Base-by-base conservation (phyloP, 2,329 filamentous ascomycete genomes). In the Phaeophleospora eucalypticola region DNA sequence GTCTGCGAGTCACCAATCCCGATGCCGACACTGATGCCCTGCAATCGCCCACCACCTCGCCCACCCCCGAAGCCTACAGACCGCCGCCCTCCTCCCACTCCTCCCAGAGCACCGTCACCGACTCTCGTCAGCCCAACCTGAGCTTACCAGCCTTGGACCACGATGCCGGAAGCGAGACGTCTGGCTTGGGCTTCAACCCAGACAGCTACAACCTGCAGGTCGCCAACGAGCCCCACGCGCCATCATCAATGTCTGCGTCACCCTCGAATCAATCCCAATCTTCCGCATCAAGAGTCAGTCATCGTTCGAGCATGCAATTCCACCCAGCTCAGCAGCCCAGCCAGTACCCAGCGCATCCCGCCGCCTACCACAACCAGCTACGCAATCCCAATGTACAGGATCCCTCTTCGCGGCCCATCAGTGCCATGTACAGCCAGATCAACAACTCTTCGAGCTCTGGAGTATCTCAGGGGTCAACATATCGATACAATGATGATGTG, bases 1-100 rank as follows among this genome's bases (percentile, higher is more conserved):
- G 91, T 63, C 77, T 98, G 70, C 88, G 91, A 68, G 97, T 98
- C 69, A 91, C 93, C 62, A 98, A 97, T 69, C 91, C 91, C 45
- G 90, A 96, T 72, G 83, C 93, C n/a, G 24, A 29, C 24, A 29
- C 24, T 71, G 78, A 74, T 49, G 59, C 58, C 35, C 24, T 53
- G 39, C 34, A 37, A 45, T 54, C 57, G 44, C 52, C 48, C 41
- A 48, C 54, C 44, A 46, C 43, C 40, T 53, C 45, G 35, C 45
- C 40, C 35, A 16, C 20, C 42, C 19, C 51, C 43, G 43, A 56
- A 27, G 27, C 41, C 41, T 33, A 34, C 32, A 49, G 40, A 41
- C 48, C 54, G 36, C 60, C 58, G 36, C 57, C 53, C 10, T 65
- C 64, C 8, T 66, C 65, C 12, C 63, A 61, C 41, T 65, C 62